Conservation (phyloP, 306 rosid genomes). For the Astragalus membranaceus region DNA sequence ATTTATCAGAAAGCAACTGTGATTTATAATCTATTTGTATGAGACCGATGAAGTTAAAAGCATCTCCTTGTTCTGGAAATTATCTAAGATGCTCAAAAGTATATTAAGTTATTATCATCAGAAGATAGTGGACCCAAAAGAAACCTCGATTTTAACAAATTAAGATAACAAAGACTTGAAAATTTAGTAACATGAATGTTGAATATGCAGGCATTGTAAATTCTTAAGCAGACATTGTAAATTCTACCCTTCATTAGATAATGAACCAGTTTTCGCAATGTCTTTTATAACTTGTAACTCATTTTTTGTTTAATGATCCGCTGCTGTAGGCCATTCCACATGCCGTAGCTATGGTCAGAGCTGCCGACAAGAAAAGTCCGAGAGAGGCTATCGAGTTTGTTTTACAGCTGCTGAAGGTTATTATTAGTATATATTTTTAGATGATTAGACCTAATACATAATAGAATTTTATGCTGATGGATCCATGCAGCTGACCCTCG, state of each 20-base stretch:
- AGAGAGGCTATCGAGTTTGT: constrained; percentile 95
- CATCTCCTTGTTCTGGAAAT: neutral
- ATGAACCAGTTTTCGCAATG: neutral
- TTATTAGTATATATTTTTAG: neutral
- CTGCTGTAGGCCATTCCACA: constrained; percentile 88
- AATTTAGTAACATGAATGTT: neutral
- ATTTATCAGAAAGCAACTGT: neutral
- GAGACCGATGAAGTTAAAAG: neutral
- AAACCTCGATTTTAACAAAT: neutral
- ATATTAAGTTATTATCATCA: neutral
- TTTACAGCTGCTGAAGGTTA: constrained; percentile 85
- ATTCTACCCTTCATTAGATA: constrained; percentile 10
- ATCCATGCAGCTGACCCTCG: neutral
- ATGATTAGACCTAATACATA: neutral
- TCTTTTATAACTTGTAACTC: constrained; percentile 6
- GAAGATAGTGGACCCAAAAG: neutral
- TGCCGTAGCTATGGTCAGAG: constrained; percentile 82
- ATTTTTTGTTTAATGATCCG: neutral
- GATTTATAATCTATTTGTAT: neutral
- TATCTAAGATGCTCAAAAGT: neutral
- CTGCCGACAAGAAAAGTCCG: constrained; percentile 88
- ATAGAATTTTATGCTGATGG: neutral
- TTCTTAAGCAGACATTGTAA: neutral
- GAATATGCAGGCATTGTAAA: neutral
- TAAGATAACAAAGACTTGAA: neutral